Evolutionary conservation across 23 red algal genomes (phyloP), one percentile per base, ranked within the genome.

Genomic region (Gracilaria domingensis): DNA sequence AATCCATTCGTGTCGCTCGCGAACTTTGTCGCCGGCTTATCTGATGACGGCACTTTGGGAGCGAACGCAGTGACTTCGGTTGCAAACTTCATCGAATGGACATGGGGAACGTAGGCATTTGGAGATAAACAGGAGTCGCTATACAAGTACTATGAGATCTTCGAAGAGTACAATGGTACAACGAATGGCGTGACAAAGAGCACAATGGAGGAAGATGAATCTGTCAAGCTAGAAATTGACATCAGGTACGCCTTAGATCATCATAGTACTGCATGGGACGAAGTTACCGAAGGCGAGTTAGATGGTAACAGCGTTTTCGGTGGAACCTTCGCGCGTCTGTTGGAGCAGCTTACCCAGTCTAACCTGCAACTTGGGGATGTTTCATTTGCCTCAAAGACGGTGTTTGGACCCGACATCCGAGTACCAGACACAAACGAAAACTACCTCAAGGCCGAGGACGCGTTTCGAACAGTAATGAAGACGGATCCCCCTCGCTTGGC

Each of bases 161-260:
- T 86, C 38, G 0, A 28, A 11, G 38, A 86, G 64, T n/a, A 23
- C 24, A 86, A 86, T 74, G 83, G 83, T 4, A 86, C 83, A n/a
- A 86, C 83, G 20, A 74, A 86, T 57, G 83, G 20, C 12, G 83
- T 86, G 64, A 86, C 83, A 65, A 86, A 86, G 66, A 47, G 38
- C 11, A 86, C 83, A 6, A 73, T 55, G 83, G 64, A 86, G 33
- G 61, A 56, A 3, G n/a, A n/a, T n/a, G 83, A 64, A 73, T 55
- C 47, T 55, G 23, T 86, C 14, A 69, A 69, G 25, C 39, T 86
- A 36, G 64, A 86, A 35, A 57, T 86, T 38, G 83, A 86, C 45
- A 86, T 86, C 32, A 57, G 83, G 13, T 86, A 86, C 39, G 83
- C 83, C 14, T 57, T 86, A 64, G 39, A 35, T 32, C 83, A 86